A percentile compares a stretch with the other conserved stretches of the same genome.
phyloP scores from a whole-genome alignment of 208 protist species.

The Vickermania spadyakhi region DNA sequence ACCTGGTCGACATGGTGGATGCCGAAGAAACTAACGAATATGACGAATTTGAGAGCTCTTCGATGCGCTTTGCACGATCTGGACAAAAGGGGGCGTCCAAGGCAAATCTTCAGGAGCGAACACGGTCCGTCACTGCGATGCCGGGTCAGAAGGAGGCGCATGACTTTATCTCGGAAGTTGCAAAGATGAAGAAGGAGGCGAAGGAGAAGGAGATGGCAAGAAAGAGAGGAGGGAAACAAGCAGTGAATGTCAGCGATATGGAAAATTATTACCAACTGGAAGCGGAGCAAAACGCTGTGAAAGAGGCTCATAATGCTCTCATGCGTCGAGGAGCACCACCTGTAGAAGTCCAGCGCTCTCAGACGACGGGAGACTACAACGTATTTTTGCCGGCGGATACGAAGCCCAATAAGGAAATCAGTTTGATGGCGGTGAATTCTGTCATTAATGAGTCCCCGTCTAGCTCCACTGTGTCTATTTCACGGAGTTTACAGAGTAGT shows the following conservation, averaged over 20 bases:
- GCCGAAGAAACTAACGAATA: neutral
- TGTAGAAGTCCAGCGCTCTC: conserved; percentile 2
- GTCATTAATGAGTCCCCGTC: neutral
- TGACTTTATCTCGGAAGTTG: neutral
- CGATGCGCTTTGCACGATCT: too few species aligned
- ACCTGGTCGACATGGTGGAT: neutral
- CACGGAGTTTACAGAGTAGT: neutral
- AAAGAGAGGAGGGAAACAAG: neutral
- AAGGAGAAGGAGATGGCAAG: neutral
- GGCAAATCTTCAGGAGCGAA: neutral
- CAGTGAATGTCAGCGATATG: neutral
- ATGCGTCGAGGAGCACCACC: neutral
- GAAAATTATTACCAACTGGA: neutral
- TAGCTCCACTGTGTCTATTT: neutral
- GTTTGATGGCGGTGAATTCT: neutral
- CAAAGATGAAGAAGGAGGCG: conserved; percentile 3
- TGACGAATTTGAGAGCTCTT: too few species aligned
- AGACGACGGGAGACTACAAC: conserved; percentile 1
- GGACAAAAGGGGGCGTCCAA: too few species aligned
- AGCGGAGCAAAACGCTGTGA: neutral
- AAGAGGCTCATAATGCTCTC: neutral
- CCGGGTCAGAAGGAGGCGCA: neutral
- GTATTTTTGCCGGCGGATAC: neutral
- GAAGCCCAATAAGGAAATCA: neutral
- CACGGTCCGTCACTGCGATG: neutral